phyloP scores from a whole-genome alignment of 2,329 filamentous ascomycete species.

The Hymenoscyphus fructigenus region DNA sequence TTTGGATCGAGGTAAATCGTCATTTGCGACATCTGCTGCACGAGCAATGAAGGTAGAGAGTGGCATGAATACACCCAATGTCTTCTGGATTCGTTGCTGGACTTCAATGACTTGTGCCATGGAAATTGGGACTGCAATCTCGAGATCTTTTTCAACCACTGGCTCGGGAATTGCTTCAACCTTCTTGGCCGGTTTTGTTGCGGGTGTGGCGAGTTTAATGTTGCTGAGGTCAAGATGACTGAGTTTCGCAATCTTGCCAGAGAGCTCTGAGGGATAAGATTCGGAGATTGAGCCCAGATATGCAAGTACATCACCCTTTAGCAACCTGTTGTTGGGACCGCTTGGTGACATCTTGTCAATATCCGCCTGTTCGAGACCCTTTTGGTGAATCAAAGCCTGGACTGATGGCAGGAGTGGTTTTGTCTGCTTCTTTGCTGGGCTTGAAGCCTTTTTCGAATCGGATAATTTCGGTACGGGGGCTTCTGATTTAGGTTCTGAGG shows the following conservation, averaged over 20 bases:
- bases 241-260: constrained; percentile 70
- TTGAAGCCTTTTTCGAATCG: constrained; percentile 40
- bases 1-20: constrained; percentile 71
- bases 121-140: constrained; percentile 74
- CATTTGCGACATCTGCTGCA: constrained; percentile 84
- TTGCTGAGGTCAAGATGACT: constrained; percentile 90
- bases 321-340: constrained; percentile 80
- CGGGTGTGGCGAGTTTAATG: constrained; percentile 71
- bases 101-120: constrained; percentile 75
- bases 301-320: constrained; percentile 94
- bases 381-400: constrained; percentile 73
- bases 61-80: constrained; percentile 77
- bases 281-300: constrained; percentile 78
- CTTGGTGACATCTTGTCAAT: constrained; percentile 81
- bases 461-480: constrained; percentile 19
- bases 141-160: constrained; percentile 47
- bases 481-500: constrained; percentile 25
- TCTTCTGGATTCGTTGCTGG: constrained; percentile 76
- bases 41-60: constrained; percentile 84
- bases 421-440: constrained; percentile 61
- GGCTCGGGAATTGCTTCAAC: constrained; percentile 42
- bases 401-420: constrained; percentile 83
- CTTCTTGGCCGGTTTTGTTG: constrained; percentile 42
- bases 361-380: constrained; percentile 73
- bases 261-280: constrained; percentile 69